Evolutionary conservation across 176 grass and related monocot genomes (phyloP).

Genomic region (Triticum monococcum): DNA sequence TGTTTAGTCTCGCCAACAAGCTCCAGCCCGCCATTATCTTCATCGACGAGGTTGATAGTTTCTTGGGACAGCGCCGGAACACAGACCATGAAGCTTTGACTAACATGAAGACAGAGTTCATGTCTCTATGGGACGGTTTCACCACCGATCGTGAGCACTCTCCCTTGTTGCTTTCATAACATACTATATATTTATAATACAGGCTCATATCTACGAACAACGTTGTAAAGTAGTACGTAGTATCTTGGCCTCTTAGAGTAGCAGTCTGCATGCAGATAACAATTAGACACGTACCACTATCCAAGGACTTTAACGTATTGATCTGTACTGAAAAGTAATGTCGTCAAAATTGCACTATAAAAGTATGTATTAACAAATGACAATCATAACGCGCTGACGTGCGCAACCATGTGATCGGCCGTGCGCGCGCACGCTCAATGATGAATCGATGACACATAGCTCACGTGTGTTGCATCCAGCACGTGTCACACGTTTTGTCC

Average conservation of each 20-base stretch:
- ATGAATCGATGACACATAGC: neutral
- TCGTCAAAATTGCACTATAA: neutral
- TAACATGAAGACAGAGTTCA: slow-evolving; percentile 99
- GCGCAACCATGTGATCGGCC: neutral
- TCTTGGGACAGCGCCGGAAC: slow-evolving; percentile 77
- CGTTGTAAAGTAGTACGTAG: neutral
- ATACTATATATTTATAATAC: neutral
- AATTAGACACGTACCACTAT: neutral
- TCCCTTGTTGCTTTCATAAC: neutral
- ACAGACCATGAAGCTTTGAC: slow-evolving; percentile 94
- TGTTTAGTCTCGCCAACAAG: slow-evolving; percentile 87
- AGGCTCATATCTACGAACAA: neutral
- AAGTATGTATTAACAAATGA: neutral
- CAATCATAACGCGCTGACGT: neutral
- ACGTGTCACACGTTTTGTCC: neutral
- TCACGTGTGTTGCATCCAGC: neutral
- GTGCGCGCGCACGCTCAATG: neutral
- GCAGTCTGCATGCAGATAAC: neutral
- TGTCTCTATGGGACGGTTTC: slow-evolving; percentile 99
- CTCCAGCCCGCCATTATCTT: slow-evolving; percentile 98
- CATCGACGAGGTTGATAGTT: slow-evolving; percentile 97
- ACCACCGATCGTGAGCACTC: slow-evolving; percentile 87
- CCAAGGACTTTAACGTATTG: neutral
- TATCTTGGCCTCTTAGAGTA: neutral
- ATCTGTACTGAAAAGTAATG: neutral